Evolutionary conservation across 2,329 filamentous ascomycete species (phyloP).

Genomic region (Aspergillus fructus): DNA sequence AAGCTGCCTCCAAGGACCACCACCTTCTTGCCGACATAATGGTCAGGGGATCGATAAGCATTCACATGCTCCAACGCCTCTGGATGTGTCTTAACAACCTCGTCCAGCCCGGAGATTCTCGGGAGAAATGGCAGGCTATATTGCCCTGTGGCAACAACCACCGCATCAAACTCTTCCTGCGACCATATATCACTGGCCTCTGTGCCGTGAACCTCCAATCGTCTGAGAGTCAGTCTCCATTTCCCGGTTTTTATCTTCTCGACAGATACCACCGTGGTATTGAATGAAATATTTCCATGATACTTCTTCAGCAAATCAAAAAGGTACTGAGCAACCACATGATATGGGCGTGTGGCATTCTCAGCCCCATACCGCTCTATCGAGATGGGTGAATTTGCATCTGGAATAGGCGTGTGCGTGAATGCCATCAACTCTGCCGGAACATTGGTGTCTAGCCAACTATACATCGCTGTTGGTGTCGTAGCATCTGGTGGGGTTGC

Average conservation of each 20-base stretch:
- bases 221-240: conserved; percentile 33
- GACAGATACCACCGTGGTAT: conserved; percentile 31
- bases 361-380: conserved; percentile 19
- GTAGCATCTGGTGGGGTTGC: conserved; percentile 21
- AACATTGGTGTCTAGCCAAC: conserved; percentile 30
- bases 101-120: conserved; percentile 34
- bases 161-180: conserved; percentile 43
- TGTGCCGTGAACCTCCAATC: conserved; percentile 21
- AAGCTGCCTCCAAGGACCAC: conserved; percentile 31
- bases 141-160: conserved; percentile 45
- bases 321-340: conserved; percentile 22
- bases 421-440: conserved; percentile 29
- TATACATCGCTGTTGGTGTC: conserved; percentile 25
- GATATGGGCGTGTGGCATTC: conserved; percentile 27
- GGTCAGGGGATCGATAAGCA: conserved; percentile 30
- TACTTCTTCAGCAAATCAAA: conserved; percentile 25
- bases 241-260: conserved; percentile 31
- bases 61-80: conserved; percentile 39
- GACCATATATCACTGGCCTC: conserved; percentile 34
- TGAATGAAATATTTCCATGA: conserved; percentile 27
- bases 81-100: conserved; percentile 29
- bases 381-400: conserved; percentile 23
- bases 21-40: conserved; percentile 38
- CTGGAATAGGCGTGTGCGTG: conserved; percentile 27
- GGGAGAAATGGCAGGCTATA: conserved; percentile 44